A percentile compares a stretch with the other conserved stretches of the same genome.
phyloP scores from a whole-genome alignment of 768 basidiomycete species.

The Lentinula lateritia region DNA sequence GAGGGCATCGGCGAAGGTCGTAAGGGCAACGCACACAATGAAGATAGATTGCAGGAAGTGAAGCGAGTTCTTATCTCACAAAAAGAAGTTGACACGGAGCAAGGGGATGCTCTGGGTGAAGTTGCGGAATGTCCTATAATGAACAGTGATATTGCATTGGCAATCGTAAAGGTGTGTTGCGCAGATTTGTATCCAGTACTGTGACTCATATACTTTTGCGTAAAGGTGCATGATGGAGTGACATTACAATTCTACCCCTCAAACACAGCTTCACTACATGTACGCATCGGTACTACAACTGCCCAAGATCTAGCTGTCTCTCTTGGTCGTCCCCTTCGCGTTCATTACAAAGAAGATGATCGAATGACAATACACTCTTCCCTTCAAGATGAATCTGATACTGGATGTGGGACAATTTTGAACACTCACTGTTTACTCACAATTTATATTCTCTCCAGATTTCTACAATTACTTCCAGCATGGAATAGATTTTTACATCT shows the following conservation, averaged over 20 bases:
- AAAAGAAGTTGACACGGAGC: constrained; percentile 51
- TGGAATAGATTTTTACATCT: constrained; percentile 83
- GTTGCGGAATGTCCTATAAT: constrained; percentile 59
- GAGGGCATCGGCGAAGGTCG: constrained; percentile 54
- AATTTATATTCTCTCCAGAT: constrained; percentile 37
- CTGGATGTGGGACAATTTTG: constrained; percentile 36
- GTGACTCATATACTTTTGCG: neutral
- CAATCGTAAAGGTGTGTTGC: constrained; percentile 56
- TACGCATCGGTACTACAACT: constrained; percentile 70
- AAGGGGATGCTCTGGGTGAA: constrained; percentile 69
- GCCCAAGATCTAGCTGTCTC: constrained; percentile 78
- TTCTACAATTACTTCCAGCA: constrained; percentile 94
- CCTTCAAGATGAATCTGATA: constrained; percentile 41
- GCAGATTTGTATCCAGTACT: neutral
- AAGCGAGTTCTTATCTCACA: constrained; percentile 71
- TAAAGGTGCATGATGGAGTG: constrained; percentile 70
- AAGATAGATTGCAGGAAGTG: constrained; percentile 71
- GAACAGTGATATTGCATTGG: constrained; percentile 66
- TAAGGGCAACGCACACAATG: constrained; percentile 40
- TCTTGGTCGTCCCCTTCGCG: constrained; percentile 69
- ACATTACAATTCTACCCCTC: constrained; percentile 62
- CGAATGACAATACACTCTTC: constrained; percentile 80
- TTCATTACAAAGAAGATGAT: constrained; percentile 86
- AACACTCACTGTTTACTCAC: neutral
- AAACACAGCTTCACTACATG: constrained; percentile 41